These are phyloP conservation scores for Arthrinium phaeospermum DNA, from an alignment of 2,329 filamentous ascomycete genomes.

Conservation along the genomic window DNA sequence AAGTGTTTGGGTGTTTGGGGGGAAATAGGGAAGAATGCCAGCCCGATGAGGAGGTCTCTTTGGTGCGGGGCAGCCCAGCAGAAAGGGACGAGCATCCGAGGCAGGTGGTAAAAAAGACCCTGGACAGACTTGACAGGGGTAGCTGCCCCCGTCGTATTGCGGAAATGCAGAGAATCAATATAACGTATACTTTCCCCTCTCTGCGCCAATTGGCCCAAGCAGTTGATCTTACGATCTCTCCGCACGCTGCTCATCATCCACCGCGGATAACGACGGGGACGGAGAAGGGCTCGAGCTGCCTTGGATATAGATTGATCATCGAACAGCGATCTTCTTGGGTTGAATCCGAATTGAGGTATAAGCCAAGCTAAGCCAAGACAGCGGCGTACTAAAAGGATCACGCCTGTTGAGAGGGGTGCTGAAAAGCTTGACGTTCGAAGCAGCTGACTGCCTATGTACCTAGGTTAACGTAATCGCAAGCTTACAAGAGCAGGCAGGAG, in stretches of 20 bases:
- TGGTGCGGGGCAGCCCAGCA: not conserved
- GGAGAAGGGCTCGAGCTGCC: not conserved
- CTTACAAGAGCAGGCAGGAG: not conserved
- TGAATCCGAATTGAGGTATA: not conserved
- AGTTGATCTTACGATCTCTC: not conserved
- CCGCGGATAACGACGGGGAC: not conserved
- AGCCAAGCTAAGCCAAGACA: not conserved
- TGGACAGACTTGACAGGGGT: not conserved
- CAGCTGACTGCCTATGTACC: not conserved
- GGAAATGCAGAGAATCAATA: conserved; percentile 3
- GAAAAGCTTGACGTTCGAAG: not conserved
- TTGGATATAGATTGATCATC: not conserved
- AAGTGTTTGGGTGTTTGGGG: not conserved
- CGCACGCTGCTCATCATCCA: not conserved
- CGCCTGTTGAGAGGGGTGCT: not conserved
- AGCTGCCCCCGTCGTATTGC: not conserved
- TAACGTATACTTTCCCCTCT: not conserved
- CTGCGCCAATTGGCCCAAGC: not conserved
- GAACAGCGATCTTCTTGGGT: not conserved
- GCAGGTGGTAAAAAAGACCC: not conserved
- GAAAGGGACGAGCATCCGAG: not conserved
- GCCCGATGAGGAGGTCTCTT: not conserved
- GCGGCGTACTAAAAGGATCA: not conserved
- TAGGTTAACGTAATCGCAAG: not conserved
- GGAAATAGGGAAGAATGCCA: not conserved